A percentile compares a stretch with the other conserved stretches of the same genome.
phyloP scores from a whole-genome alignment of 2,329 filamentous ascomycete genomes.

The Dothiorella sarmentorum region DNA sequence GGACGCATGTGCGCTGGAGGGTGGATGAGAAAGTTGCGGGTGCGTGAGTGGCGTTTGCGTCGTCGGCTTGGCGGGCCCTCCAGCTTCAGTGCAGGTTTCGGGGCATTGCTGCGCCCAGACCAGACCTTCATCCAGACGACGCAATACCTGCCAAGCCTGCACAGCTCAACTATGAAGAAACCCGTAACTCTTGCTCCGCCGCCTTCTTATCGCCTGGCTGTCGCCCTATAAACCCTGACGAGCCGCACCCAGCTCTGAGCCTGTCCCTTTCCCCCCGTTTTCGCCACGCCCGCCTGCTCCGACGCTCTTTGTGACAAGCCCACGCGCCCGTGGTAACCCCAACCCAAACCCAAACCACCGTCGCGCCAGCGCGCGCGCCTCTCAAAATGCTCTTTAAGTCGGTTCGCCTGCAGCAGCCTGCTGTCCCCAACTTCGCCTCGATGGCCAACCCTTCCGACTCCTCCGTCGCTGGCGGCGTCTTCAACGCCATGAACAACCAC shows the following conservation, averaged over 20 bases:
- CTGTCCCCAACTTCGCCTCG: conserved; percentile 29
- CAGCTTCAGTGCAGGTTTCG: too few relatives aligned
- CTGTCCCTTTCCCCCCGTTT: not conserved
- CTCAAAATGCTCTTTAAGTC: conserved; percentile 17
- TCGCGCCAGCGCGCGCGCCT: conserved; percentile 37
- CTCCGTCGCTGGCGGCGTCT: conserved; percentile 28
- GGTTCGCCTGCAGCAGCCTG: not conserved
- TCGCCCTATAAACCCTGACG: conserved; percentile 7
- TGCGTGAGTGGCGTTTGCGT: not conserved
- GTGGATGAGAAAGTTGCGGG: not conserved
- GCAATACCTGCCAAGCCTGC: conserved; percentile 5
- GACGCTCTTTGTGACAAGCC: not conserved
- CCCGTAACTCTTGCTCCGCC: conserved; percentile 4
- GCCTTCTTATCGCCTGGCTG: not conserved
- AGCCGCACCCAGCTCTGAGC: not conserved
- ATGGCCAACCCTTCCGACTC: conserved; percentile 27
- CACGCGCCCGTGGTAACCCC: not conserved
- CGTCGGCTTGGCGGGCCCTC: not conserved
- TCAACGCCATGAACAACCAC: conserved; percentile 36
- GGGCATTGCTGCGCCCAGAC: too few relatives aligned
- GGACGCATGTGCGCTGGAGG: not conserved
- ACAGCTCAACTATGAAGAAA: not conserved
- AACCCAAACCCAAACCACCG: conserved; percentile 44
- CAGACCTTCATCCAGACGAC: too few relatives aligned
- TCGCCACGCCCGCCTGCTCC: not conserved